Base-by-base conservation (phyloP, 352 stramenopile species). In the Pseudoperonospora humuli region DNA sequence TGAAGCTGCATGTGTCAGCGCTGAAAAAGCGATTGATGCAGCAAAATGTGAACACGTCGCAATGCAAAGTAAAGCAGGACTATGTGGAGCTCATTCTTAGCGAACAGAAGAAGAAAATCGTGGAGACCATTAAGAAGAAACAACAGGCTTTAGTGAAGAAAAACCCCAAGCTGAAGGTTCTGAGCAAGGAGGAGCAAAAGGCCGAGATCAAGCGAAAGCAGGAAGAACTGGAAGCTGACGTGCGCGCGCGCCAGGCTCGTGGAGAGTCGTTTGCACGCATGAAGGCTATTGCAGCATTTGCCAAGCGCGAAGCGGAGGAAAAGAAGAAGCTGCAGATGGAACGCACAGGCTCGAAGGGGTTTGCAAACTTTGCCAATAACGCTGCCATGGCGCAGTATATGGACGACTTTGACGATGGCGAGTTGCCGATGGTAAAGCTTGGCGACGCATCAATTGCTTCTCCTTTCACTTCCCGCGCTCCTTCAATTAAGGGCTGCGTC, bases 361-460 rank as follows among this genome's bases (percentile, higher is more conserved):
- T 94, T 57, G 81, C 79, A 5, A 84, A 84, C 57, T 94, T 88
- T 54, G 80, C 82, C 9, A 91, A 85, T 57, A 91, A 88, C 37
- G 68, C 70, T 26, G 79, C 79, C n/a, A 88, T 93, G 76, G 46
- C 64, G 13, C 82, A 93, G 62, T 93, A 94, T 62, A 92, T 94
- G 82, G 79, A 94, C 34, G 82, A 94, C 50, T 92, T 94, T 57
- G 82, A 94, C 17, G 82, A 94, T 47, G 82, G 82, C n/a, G 82
- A 94, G 78, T 32, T 97, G 42, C 79, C 95, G 11, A 97, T 98
- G 90, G 95, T 99, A 5, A 98, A 98, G 73, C 80, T 99, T 26
- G 96, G 97, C 7, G 96, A 99, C 69, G 97, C 97, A 3, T 98
- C 94, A 24, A 97, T 99, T 36, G 97, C 97, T 19, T 98, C 96